Evolutionary conservation across 2,329 filamentous ascomycete species (phyloP), one percentile per base, ranked within the genome.

Genomic region (Plectosphaerella sp.): DNA sequence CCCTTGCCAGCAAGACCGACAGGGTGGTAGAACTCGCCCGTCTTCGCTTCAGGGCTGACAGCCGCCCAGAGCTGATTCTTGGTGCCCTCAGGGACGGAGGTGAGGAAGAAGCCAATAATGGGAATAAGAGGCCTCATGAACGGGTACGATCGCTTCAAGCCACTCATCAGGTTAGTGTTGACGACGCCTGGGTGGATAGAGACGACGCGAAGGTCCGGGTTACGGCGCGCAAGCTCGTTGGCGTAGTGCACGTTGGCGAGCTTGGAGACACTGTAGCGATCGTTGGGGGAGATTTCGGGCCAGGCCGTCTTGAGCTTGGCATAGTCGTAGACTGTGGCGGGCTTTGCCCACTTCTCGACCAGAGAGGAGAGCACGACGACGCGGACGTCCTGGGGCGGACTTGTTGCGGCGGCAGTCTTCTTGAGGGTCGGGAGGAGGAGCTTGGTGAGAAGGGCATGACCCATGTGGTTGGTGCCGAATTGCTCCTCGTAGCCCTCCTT

Each of bases 381-480:
- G 10, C 68, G 62, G 15, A 66, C 64, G 35, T 66, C 64, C 2
- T 58, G 43, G 7, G 51, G 54, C 14, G 54, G 43, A 12, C 42
- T 12, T 9, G 39, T 42, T 12, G 35, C 47, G 9, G 49, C 37
- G 9, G 61, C 60, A 1, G 68, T 68, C 46, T 57, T 57, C 8
- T 61, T 50, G 47, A 69, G 52, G 1, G 59, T 5, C 1, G 65
- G 66, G 6, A 64, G 36, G 1, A 77, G 59, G 2, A 70, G 62
- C 48, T 69, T 67, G 8, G 67, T 66, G 14, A 79, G 62, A 3
- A 74, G 65, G 4, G 75, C 72, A 49, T 77, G 74, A 15, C 75
- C 74, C 25, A 79, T 56, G 58, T 77, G 72, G 52, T 79, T 80
- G 2, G 68, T 74, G 1, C 70, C 74, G 53, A 78, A 76, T 52